Evolutionary conservation across 2,329 filamentous ascomycete genomes (phyloP), one percentile per base, ranked within the genome.

Genomic region (Diaporthe vaccinii): DNA sequence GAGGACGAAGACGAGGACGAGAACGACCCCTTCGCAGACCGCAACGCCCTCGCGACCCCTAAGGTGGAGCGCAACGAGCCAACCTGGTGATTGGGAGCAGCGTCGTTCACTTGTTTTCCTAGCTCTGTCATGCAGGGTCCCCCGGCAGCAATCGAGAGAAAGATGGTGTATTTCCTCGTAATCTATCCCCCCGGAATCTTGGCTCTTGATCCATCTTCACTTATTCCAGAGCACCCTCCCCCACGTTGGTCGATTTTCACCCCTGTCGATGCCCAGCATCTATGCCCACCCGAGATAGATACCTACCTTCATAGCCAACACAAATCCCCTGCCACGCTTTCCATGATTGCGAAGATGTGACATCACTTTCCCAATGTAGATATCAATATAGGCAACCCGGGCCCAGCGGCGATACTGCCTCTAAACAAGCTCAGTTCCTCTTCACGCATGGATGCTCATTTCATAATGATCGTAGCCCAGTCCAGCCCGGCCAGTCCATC

Each of bases 11-110:
- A 94, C 10, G 92, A 94, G n/a, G 93, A 95, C 58, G 93, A 95
- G n/a, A 90, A 97, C 77, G 91, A 98, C 81, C 95, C 95, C 0
- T 98, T 98, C 82, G 94, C 94, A 5, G 95, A 98, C 82, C 90
- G 90, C 57, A 96, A 98, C 81, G 94, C 92, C 6, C 88, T 94
- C 4, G 78, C 76, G 28, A 85, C 83, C 31, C 82, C 82, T 8
- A 82, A 78, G 79, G 79, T 81, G 55, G 88, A 88, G 80, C 84
- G 80, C 74, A 82, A 78, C 10, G 82, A 84, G 74, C 82, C 81
- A 34, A 80, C 77, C 75, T 85, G 84, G 83, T 83, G 75, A 78
- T 46, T 25, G 44, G 34, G 68, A 70, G 59, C 10, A 22, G 28
- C 55, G 39, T 25, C n/a, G 15, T 25, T 51, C 22, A 34, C 28